These are phyloP conservation scores for Syzygium aromaticum DNA, from an alignment of 345 rosid genomes.

Conservation along the genomic window DNA sequence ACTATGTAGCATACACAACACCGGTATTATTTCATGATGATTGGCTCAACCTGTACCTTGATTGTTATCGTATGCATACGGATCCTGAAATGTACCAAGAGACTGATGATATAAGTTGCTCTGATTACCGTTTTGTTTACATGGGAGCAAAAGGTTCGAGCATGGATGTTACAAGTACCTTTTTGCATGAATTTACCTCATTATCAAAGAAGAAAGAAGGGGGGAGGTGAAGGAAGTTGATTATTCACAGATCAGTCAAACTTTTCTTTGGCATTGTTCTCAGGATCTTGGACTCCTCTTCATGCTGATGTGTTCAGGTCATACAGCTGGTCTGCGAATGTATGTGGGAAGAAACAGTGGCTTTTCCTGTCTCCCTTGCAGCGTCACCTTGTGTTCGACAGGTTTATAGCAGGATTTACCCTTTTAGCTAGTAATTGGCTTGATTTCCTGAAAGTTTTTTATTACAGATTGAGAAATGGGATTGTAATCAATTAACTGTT, in stretches of 20 bases:
- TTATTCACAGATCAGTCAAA: conserved; percentile 2
- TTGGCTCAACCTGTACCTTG: conserved; percentile 86
- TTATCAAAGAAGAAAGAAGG: background rate
- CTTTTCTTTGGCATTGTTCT: conserved; percentile 7
- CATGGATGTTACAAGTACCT: background rate
- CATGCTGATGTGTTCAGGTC: conserved; percentile 98
- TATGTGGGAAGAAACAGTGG: conserved; percentile 87
- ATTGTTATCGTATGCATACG: conserved; percentile 58
- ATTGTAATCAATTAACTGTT: background rate
- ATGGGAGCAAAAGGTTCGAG: conserved; percentile 90
- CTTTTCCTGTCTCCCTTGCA: conserved; percentile 68
- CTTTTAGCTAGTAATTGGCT: background rate
- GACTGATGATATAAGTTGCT: conserved; percentile 60
- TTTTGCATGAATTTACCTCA: background rate
- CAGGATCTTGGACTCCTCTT: conserved; percentile 97
- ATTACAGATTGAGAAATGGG: background rate
- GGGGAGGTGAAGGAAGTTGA: background rate
- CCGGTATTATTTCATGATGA: conserved; percentile 64
- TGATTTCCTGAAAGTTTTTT: background rate
- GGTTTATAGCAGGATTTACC: conserved; percentile 25
- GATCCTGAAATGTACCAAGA: conserved; percentile 37
- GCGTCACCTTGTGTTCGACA: conserved; percentile 64
- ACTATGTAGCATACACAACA: conserved; percentile 62
- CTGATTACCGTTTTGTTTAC: conserved; percentile 93
- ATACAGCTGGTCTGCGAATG: conserved; percentile 93